These are phyloP conservation scores for Pecoramyces ruminantium DNA, from an alignment of 192 early-diverging fungal genomes.

Conservation along the genomic window DNA sequence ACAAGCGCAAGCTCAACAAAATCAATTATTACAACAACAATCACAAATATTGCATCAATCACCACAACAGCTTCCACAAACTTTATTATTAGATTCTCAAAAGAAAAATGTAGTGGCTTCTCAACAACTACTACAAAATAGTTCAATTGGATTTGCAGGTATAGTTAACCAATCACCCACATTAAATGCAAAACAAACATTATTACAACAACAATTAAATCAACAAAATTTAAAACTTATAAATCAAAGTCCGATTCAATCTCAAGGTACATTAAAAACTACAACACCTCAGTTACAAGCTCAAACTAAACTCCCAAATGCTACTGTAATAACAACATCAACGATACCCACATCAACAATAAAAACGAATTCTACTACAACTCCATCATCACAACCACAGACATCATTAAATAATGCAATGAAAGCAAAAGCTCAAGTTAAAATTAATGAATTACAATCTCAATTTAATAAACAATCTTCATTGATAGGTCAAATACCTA, in stretches of 20 bases:
- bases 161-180: neutral
- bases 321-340: neutral
- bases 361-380: neutral
- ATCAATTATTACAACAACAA: neutral
- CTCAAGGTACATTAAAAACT: neutral
- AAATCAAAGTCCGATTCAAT: neutral
- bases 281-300: neutral
- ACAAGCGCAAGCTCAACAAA: neutral
- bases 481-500: neutral
- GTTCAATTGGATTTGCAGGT: neutral
- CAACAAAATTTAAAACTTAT: neutral
- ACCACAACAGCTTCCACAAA: neutral
- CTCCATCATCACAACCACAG: neutral
- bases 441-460: neutral
- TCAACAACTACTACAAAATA: neutral
- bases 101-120: neutral
- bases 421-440: neutral
- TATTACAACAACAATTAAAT: neutral
- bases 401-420: neutral
- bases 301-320: neutral
- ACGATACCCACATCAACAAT: neutral
- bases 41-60: neutral
- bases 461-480: neutral
- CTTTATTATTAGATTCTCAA: neutral
- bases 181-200: neutral